Evolutionary conservation across 192 early-diverging fungal genomes (phyloP), one percentile per base, ranked within the genome.

Genomic region (Chytriomyces confervae): DNA sequence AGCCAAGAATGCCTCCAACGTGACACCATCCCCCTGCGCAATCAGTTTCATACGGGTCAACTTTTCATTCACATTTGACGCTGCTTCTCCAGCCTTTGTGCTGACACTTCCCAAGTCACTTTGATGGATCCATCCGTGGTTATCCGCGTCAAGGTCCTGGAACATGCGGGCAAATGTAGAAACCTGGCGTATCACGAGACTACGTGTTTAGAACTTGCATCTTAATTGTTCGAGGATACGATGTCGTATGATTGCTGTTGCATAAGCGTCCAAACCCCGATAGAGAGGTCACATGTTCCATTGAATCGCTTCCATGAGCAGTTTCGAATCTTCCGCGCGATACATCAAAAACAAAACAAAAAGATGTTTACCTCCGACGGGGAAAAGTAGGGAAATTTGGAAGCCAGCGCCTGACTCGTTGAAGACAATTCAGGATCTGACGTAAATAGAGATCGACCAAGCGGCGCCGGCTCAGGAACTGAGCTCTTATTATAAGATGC

Each of bases 81-180:
- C 77, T 61, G 79, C 74, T 61, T 79, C 85, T 9, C 87, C 87
- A 36, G 87, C 81, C 69, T 89, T 89, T 5, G 83, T 86, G 6
- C 85, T 80, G 65, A 89, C 75, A 29, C 84, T 76, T 20, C 80
- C 77, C 10, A 89, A 66, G 66, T 89, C 87, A 63, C 70, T 63
- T 10, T 63, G 79, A 73, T 89, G 87, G 18, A 89, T 75, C 27
- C 63, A 60, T 61, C 79, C 84, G 45, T 72, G 62, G 23, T 61
- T 57, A 5, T 89, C 87, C 69, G 84, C 82, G 79, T 89, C 87
- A 24, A 84, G 48, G 44, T 72, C 53, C 18, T 76, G 16, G 65
- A 87, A 89, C 62, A 84, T 81, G 68, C 87, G 85, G 64, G 86
- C 81, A 79, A 85, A 89, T 20, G 87, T 86, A 16, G 78, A 79